Conservation (phyloP, 495 filamentous ascomycete genomes). For the Ramalina peruviana region DNA sequence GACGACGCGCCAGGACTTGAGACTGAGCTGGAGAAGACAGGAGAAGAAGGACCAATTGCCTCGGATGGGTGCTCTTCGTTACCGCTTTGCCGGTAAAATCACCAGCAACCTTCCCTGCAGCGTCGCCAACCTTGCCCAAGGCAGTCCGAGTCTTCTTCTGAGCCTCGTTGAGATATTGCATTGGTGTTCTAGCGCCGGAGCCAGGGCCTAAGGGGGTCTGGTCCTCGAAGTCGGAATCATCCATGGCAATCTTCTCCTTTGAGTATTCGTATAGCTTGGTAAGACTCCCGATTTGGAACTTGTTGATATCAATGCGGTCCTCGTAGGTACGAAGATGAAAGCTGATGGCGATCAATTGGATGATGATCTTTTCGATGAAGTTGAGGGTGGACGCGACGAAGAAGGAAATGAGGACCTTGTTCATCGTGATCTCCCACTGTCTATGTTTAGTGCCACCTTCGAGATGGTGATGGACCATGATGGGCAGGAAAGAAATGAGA, state of each 20-base stretch:
- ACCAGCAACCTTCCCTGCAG: conserved; percentile 80
- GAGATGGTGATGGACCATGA: conserved; percentile 60
- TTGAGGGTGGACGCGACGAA: conserved; percentile 74
- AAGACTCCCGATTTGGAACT: conserved; percentile 70
- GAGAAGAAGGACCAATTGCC: conserved; percentile 66
- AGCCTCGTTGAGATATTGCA: conserved; percentile 49
- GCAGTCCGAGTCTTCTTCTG: conserved; percentile 58
- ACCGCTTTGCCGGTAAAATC: conserved; percentile 79
- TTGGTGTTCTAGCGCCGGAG: conserved; percentile 56
- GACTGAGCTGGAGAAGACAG: conserved; percentile 58
- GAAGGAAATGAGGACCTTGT: conserved; percentile 74
- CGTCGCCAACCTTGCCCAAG: conserved; percentile 69
- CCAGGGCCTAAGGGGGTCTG: conserved; percentile 25
- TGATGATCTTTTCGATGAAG: conserved; percentile 82
- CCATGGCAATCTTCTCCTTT: conserved; percentile 53
- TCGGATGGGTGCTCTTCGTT: conserved; percentile 63
- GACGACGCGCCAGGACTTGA: conserved; percentile 74
- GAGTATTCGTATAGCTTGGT: conserved; percentile 75
- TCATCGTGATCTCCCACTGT: conserved; percentile 62
- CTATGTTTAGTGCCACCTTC: conserved; percentile 37
- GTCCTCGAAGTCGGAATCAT: conserved; percentile 59
- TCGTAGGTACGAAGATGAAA: conserved; percentile 89
- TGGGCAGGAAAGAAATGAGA: conserved; percentile 46
- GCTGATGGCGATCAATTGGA: conserved; percentile 85
- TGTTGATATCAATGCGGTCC: conserved; percentile 84